A percentile compares a stretch with the other conserved stretches of the same genome.
These are phyloP conservation scores for Galeopsis tetrahit DNA, from an alignment of 257 asterid genomes.

Conservation along the genomic window DNA sequence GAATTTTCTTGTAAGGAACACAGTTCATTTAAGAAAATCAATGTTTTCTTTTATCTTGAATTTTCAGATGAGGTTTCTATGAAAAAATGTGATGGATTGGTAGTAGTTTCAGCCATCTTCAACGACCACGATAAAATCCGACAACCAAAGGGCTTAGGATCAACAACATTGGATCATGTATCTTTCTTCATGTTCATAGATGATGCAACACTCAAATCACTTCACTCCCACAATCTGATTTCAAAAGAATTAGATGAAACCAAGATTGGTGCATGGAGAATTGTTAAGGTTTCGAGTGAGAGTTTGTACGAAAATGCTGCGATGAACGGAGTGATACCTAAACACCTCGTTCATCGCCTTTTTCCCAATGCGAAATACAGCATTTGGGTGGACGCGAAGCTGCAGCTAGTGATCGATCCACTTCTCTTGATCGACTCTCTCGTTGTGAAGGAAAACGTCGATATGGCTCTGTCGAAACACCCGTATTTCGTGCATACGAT, in stretches of 20 bases:
- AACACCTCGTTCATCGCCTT: slow-evolving; percentile 71
- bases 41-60: not conserved
- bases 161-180: slow-evolving; percentile 47
- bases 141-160: slow-evolving; percentile 81
- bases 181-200: slow-evolving; percentile 89
- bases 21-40: not conserved
- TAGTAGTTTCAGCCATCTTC: slow-evolving; percentile 79
- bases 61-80: slow-evolving; percentile 58
- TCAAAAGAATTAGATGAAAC: slow-evolving; percentile 38
- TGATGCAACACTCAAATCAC: slow-evolving; percentile 55
- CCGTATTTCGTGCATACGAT: slow-evolving; percentile 66
- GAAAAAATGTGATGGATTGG: slow-evolving; percentile 68
- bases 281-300: slow-evolving; percentile 55
- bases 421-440: slow-evolving; percentile 71
- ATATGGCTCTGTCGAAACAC: slow-evolving; percentile 82
- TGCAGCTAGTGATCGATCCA: slow-evolving; percentile 82
- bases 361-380: slow-evolving; percentile 82
- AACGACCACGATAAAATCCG: slow-evolving; percentile 88
- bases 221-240: slow-evolving; percentile 54
- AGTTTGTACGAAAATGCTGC: slow-evolving; percentile 66
- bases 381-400: slow-evolving; percentile 85
- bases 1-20: no score
- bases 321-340: slow-evolving; percentile 81
- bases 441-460: slow-evolving; percentile 51
- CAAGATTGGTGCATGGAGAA: slow-evolving; percentile 80